phyloP scores from a whole-genome alignment of 2,329 filamentous ascomycete species.

The Neofusicoccum parvum region DNA sequence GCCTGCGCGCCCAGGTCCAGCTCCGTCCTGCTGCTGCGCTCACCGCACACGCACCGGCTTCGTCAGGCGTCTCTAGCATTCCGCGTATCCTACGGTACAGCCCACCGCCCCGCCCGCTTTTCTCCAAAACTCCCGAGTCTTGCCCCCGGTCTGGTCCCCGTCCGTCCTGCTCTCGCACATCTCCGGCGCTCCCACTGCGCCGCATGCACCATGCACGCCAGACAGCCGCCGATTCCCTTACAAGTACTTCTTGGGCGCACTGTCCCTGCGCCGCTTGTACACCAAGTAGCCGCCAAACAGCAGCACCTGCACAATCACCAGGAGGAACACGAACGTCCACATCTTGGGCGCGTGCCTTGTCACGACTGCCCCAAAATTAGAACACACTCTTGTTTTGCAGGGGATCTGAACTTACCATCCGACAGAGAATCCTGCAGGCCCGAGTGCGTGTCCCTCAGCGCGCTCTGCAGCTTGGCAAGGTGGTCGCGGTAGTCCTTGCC shows the following conservation, averaged over 20 bases:
- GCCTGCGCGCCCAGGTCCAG: neutral
- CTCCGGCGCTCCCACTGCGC: neutral
- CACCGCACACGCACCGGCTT: neutral
- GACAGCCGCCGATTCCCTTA: conserved; percentile 40
- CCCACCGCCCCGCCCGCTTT: neutral
- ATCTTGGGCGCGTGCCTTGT: conserved; percentile 58
- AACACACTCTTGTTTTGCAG: conserved; percentile 53
- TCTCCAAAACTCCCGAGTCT: neutral
- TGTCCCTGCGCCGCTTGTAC: conserved; percentile 78
- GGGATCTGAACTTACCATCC: conserved; percentile 32
- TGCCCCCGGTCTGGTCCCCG: neutral
- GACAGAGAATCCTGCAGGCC: conserved; percentile 44
- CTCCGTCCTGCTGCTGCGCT: neutral
- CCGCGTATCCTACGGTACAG: neutral
- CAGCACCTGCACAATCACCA: conserved; percentile 74
- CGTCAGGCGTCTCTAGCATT: conserved; percentile 7
- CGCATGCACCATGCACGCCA: neutral
- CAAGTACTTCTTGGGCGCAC: conserved; percentile 88
- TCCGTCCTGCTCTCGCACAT: neutral
- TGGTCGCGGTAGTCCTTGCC: conserved; percentile 59
- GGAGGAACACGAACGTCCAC: conserved; percentile 66
- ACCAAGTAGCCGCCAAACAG: conserved; percentile 69
- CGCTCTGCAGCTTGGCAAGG: conserved; percentile 56
- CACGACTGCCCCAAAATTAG: conserved; percentile 46
- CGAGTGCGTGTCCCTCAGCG: conserved; percentile 56